phyloP scores from a whole-genome alignment of 805 yeast species.

The Wickerhamiella galacta region DNA sequence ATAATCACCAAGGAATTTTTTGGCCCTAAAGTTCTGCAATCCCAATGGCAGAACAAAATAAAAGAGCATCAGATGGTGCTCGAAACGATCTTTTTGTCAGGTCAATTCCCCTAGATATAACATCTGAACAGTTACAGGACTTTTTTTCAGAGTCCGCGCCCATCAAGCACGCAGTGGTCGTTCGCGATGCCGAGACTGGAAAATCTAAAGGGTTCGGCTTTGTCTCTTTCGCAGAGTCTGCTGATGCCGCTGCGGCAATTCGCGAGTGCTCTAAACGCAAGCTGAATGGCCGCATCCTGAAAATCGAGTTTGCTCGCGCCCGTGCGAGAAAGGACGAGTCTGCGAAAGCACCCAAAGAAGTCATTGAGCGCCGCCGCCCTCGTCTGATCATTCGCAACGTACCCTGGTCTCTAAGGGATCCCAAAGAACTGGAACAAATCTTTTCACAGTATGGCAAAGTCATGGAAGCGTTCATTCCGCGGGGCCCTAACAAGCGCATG shows the following conservation, averaged over 20 bases:
- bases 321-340: slow-evolving; percentile 46
- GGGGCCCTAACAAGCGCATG: slow-evolving; percentile 76
- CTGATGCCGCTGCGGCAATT: slow-evolving; percentile 67
- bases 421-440: slow-evolving; percentile 48
- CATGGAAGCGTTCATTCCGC: slow-evolving; percentile 75
- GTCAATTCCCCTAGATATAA: slow-evolving; percentile 63
- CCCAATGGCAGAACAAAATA: too few relatives aligned
- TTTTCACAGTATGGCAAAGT: slow-evolving; percentile 75
- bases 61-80: slow-evolving; percentile 6
- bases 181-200: slow-evolving; percentile 50
- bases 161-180: slow-evolving; percentile 86
- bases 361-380: slow-evolving; percentile 62
- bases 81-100: slow-evolving; percentile 52
- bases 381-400: slow-evolving; percentile 77
- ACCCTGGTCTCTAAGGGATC: slow-evolving; percentile 88
- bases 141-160: slow-evolving; percentile 88
- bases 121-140: slow-evolving; percentile 65
- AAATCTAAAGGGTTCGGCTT: slow-evolving; percentile 90
- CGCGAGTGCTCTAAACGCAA: slow-evolving; percentile 46
- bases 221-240: slow-evolving; percentile 72
- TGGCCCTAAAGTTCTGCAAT: too few relatives aligned
- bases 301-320: slow-evolving; percentile 80
- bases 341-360: slow-evolving; percentile 10
- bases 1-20: too few relatives aligned
- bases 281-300: slow-evolving; percentile 46